Evolutionary conservation across 1,284 basidiomycete species (phyloP).

Genomic region (Cutaneotrichosporon mucoides): DNA sequence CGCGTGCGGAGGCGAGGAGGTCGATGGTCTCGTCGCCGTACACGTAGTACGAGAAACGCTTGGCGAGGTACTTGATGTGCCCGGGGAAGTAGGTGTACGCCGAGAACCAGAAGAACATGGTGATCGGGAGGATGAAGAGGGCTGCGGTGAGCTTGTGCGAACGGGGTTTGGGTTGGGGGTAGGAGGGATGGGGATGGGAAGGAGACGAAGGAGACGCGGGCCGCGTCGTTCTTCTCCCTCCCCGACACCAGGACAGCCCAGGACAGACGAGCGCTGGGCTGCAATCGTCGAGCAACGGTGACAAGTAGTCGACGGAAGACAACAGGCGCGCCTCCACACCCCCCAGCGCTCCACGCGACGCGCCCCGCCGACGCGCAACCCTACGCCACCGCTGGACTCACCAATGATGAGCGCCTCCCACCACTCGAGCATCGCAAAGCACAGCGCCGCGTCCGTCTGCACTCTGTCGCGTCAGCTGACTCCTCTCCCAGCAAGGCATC

Average conservation of each 20-base stretch:
- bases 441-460: conserved; percentile 40
- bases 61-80: conserved; percentile 44
- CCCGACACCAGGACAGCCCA: no score
- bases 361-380: no score
- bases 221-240: no score
- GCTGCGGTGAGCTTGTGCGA: conserved; percentile 18
- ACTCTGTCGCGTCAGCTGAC: conserved; percentile 25
- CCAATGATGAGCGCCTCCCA: conserved; percentile 46
- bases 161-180: no score
- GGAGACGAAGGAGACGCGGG: not conserved
- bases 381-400: conserved; percentile 9
- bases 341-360: no score
- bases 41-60: conserved; percentile 48
- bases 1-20: conserved; percentile 6
- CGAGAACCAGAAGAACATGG: conserved; percentile 46
- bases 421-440: conserved; percentile 45
- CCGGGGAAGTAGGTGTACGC: conserved; percentile 45
- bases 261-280: no score
- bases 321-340: no score
- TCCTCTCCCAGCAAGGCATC: no score
- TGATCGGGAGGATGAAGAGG: conserved; percentile 34
- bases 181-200: not conserved
- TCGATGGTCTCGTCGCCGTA: conserved; percentile 44
- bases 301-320: no score
- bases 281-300: no score